Evolutionary conservation across 2,329 filamentous ascomycete species (phyloP), one percentile per base, ranked within the genome.

Genomic region (Aspergillus bombycis): DNA sequence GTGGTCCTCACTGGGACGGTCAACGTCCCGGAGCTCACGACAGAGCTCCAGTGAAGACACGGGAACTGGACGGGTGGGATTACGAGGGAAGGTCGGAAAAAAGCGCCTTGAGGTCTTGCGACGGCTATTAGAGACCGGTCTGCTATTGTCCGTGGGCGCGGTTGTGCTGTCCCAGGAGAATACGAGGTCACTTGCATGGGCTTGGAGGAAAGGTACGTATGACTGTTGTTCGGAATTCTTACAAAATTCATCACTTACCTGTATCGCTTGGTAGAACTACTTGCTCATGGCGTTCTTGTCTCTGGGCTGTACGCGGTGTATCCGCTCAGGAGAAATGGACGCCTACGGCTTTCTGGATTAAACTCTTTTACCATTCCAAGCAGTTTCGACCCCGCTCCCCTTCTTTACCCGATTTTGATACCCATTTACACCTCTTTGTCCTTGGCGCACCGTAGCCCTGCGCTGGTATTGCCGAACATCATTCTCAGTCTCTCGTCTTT

Each of bases 351-450:
- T 41, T 75, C 74, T 38, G 70, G 77, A 57, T 70, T 78, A 57
- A 79, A 74, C 67, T 81, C 82, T 56, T 86, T 89, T 70, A 83
- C 84, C 46, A 81, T 97, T 43, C 93, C 93, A 0, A 81, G 88
- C 4, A 84, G 86, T n/a, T 96, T 97, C 77, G 94, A 98, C 73
- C 94, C 93, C 3, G 94, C 94, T 8, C 92, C 94, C 12, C 83
- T 97, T n/a, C 78, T 97, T 62, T 98, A 97, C 74, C 94, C 94
- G 21, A 85, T 90, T 7, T 79, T 89, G 2, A 83, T 97, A 34
- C 92, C 94, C 0, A 79, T 94, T 19, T 83, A 94, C 53, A 90
- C 95, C 32, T 89, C 93, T 1, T 81, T 95, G 5, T 89, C 94
- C 11, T 83, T 97, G 48, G 87, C 89, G 9, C 82, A 84, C 57